A percentile compares a stretch with the other conserved stretches of the same genome.
These are phyloP conservation scores for Plasmodium chabaudi DNA, from an alignment of 169 alveolate genomes.

Conservation along the genomic window DNA sequence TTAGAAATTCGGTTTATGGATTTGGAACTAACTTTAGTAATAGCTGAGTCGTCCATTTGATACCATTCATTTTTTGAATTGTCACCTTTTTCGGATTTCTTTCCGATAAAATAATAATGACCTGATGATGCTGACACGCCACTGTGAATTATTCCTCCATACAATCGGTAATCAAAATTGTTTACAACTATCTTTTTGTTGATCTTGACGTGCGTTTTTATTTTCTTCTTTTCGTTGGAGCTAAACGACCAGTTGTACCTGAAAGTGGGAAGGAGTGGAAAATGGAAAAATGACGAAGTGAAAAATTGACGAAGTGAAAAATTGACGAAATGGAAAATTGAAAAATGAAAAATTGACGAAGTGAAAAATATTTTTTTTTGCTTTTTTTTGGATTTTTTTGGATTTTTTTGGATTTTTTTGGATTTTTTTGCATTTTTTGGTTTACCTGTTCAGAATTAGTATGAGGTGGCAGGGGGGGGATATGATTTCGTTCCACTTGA, in stretches of 20 bases:
- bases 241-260: slow-evolving; percentile 73
- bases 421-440: no score
- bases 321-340: background rate
- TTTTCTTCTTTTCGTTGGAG: slow-evolving; percentile 75
- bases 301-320: background rate
- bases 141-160: slow-evolving; percentile 86
- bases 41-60: slow-evolving; percentile 81
- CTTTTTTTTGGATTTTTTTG: no score
- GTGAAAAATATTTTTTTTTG: no score
- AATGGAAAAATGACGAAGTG: no score
- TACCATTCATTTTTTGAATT: slow-evolving; percentile 75
- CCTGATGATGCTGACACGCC: slow-evolving; percentile 86
- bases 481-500: slow-evolving; percentile 85
- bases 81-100: slow-evolving; percentile 79
- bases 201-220: slow-evolving; percentile 77
- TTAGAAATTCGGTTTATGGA: slow-evolving; percentile 77
- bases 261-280: background rate
- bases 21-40: slow-evolving; percentile 57
- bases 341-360: no score
- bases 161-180: slow-evolving; percentile 83
- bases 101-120: slow-evolving; percentile 88
- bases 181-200: slow-evolving; percentile 77
- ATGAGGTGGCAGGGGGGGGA: slow-evolving; percentile 90
- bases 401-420: no score
- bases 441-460: slow-evolving; percentile 82